phyloP scores from a whole-genome alignment of 176 grass and related monocot species.

The Saccharum spontaneum region DNA sequence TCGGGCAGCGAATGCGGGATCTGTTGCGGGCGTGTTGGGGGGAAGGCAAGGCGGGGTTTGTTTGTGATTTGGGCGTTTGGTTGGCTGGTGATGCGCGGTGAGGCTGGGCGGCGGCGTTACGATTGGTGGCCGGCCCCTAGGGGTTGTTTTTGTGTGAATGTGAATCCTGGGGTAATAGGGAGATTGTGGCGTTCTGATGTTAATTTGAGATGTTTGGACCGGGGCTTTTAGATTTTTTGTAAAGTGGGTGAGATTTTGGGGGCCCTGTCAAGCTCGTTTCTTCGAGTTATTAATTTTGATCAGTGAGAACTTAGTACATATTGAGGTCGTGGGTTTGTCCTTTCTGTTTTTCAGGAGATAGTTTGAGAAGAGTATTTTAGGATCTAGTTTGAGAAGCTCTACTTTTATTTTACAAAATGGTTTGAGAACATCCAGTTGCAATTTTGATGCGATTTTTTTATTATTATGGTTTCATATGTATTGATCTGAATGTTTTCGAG shows the following conservation, averaged over 20 bases:
- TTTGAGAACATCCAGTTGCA: neutral
- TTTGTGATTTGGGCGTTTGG: neutral
- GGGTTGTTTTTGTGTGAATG: neutral
- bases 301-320: too few relatives aligned
- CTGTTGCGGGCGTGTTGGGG: neutral
- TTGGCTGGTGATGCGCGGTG: neutral
- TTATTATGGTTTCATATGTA: neutral
- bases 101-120: neutral
- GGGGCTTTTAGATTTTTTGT: neutral
- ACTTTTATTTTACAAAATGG: neutral
- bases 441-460: neutral
- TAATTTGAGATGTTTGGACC: neutral
- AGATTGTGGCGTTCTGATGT: neutral
- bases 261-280: neutral
- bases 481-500: neutral
- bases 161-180: neutral
- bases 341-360: neutral
- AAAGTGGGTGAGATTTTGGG: neutral
- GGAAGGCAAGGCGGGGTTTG: neutral
- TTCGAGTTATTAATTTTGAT: neutral
- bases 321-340: neutral
- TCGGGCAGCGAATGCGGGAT: slow-evolving; percentile 17
- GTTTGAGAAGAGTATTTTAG: neutral
- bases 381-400: slow-evolving; percentile 1
- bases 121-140: neutral